Base-by-base conservation (phyloP, 169 alveolate species). In the Cryptosporidium parvum region DNA sequence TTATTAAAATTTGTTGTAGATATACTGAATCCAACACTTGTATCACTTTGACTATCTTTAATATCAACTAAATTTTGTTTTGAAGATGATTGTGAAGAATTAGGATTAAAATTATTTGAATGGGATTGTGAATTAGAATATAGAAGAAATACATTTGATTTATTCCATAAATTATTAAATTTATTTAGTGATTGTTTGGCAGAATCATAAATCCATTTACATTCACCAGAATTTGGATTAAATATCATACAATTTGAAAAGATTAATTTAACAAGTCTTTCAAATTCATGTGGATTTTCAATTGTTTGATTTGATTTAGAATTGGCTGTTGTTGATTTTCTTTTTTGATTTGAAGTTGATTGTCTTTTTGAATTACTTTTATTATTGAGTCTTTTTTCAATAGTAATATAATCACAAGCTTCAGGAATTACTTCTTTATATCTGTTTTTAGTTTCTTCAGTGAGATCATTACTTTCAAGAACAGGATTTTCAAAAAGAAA, bases 161-260 rank as follows among this genome's bases (percentile, higher is more conserved):
- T 80, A 18, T 44, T 65, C 73, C 89, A 80, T 21, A 80, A 29
- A 65, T 33, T 42, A 21, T 62, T 62, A 26, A 80, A 80, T 70
- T 80, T 80, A 16, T 80, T 59, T 2, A 80, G 62, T 23, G 89
- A 39, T n/a, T 80, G 73, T 42, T 80, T 80, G 3, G 80, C 89
- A 80, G 89, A 42, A 65, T 80, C 89, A 48, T 80, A 80, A 26
- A 80, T 80, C 89, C 89, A 80, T 29, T 62, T 80, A 45, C 89
- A 80, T 3, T 80, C 89, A 0, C 89, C 89, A 35, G 89, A 45
- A 23, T 39, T 59, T 6, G 89, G 89, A 44, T 80, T 80, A 65
- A 80, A 80, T 7, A 29, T 35, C 89, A 80, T 80, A n/a, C 89
- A 80, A 65, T 80, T 80, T 18, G 67, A 62, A 62, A 62, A 80